These are phyloP conservation scores for Rauvolfia tetraphylla DNA, from an alignment of 257 asterid species.

Conservation along the genomic window DNA sequence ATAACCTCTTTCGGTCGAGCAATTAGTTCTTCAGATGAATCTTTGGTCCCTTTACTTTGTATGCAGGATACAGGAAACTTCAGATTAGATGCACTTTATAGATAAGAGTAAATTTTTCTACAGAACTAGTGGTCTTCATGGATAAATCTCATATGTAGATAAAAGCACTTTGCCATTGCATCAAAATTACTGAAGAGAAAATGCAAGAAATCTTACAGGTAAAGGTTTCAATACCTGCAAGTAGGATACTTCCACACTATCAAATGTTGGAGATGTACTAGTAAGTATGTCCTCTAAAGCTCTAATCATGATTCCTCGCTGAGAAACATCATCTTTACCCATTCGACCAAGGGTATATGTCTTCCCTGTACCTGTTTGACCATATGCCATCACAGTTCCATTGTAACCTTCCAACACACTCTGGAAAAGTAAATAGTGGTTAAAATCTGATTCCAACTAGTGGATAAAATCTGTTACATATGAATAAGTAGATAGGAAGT, in stretches of 20 bases:
- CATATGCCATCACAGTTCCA: constrained; percentile 91
- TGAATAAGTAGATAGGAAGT: not conserved
- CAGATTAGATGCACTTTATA: not conserved
- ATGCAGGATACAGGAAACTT: not conserved
- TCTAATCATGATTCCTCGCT: constrained; percentile 94
- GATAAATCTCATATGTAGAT: not conserved
- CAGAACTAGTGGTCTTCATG: not conserved
- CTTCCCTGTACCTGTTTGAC: constrained; percentile 95
- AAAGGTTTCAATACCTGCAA: constrained; percentile 56
- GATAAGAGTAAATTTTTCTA: not conserved
- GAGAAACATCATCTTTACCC: constrained; percentile 69
- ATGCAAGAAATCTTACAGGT: not conserved
- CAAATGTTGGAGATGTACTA: constrained; percentile 47
- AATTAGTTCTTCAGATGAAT: not conserved
- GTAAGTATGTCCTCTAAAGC: constrained; percentile 74
- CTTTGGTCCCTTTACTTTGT: not conserved
- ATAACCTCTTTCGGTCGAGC: not conserved
- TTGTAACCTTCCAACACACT: constrained; percentile 87
- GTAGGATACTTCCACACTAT: constrained; percentile 66
- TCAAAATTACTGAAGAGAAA: not conserved
- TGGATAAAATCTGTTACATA: not conserved
- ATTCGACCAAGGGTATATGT: constrained; percentile 77
- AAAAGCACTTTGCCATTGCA: not conserved
- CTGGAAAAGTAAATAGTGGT: constrained; percentile 41
- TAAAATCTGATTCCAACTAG: constrained; percentile 1